Evolutionary conservation across 176 grass and related monocot genomes (phyloP).

Genomic region (Tillandsia fasciculata): DNA sequence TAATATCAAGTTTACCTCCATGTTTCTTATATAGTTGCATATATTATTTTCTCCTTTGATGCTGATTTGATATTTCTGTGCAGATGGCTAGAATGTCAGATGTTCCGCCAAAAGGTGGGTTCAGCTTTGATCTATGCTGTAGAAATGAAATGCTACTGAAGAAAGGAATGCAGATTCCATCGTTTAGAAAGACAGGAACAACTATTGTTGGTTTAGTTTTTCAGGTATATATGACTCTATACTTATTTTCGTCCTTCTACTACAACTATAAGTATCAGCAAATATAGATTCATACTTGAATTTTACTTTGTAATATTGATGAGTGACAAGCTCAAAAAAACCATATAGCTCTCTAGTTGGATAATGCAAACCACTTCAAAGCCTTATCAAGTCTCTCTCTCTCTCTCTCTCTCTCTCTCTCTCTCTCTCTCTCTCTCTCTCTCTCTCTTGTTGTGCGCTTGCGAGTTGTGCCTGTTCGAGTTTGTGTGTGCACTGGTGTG

Average conservation of each 20-base stretch:
- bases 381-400: too few relatives aligned
- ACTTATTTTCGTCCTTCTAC: neutral
- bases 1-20: too few relatives aligned
- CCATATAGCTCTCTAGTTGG: too few relatives aligned
- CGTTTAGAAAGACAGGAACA: constrained; percentile 76
- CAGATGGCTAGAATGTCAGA: constrained; percentile 60
- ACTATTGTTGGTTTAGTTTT: constrained; percentile 92
- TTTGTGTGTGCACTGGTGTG: too few relatives aligned
- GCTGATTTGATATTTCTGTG: constrained; percentile 6
- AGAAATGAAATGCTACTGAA: constrained; percentile 63
- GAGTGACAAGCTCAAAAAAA: too few relatives aligned
- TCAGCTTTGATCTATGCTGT: constrained; percentile 64
- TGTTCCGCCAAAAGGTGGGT: constrained; percentile 69
- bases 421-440: too few relatives aligned
- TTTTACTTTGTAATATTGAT: too few relatives aligned
- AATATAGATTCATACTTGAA: neutral
- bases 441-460: too few relatives aligned
- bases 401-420: too few relatives aligned
- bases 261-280: neutral
- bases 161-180: constrained; percentile 48
- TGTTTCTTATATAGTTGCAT: too few relatives aligned
- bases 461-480: too few relatives aligned
- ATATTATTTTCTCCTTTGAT: neutral
- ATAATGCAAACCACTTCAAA: too few relatives aligned
- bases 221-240: constrained; percentile 28